phyloP scores from a whole-genome alignment of 371 early-diverging fungal genomes.

The Syncephalastrum monosporum region DNA sequence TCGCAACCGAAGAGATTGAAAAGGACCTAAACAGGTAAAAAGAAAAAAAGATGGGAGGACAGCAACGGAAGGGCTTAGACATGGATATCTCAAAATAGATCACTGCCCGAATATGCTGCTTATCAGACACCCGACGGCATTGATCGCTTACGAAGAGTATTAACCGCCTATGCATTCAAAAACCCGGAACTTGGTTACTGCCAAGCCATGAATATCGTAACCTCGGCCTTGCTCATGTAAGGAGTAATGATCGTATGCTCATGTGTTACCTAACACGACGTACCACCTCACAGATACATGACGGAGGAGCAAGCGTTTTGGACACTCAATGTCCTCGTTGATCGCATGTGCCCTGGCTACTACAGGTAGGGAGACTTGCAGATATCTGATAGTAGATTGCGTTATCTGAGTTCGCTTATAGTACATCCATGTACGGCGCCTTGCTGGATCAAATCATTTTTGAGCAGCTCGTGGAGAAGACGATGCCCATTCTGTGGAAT shows the following conservation, averaged over 20 bases:
- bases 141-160: conserved; percentile 82
- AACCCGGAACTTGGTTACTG: conserved; percentile 96
- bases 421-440: conserved; percentile 97
- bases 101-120: conserved; percentile 91
- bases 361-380: conserved; percentile 47
- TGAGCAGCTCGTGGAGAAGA: conserved; percentile 78
- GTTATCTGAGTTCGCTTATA: too few species aligned
- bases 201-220: conserved; percentile 99
- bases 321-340: conserved; percentile 87
- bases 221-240: conserved; percentile 87
- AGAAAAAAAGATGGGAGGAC: not conserved
- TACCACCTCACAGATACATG: conserved; percentile 58
- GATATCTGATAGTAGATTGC: too few species aligned
- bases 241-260: not conserved
- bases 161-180: conserved; percentile 84
- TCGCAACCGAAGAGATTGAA: conserved; percentile 94
- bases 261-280: not conserved
- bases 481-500: conserved; percentile 74
- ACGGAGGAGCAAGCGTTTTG: conserved; percentile 98
- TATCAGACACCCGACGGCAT: conserved; percentile 94
- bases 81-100: conserved; percentile 26
- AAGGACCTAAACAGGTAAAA: conserved; percentile 88
- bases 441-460: conserved; percentile 93
- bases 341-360: conserved; percentile 91
- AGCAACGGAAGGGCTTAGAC: not conserved